Evolutionary conservation across 371 early-diverging fungal species (phyloP), one percentile per base, ranked within the genome.

Genomic region (Mucor indicus): DNA sequence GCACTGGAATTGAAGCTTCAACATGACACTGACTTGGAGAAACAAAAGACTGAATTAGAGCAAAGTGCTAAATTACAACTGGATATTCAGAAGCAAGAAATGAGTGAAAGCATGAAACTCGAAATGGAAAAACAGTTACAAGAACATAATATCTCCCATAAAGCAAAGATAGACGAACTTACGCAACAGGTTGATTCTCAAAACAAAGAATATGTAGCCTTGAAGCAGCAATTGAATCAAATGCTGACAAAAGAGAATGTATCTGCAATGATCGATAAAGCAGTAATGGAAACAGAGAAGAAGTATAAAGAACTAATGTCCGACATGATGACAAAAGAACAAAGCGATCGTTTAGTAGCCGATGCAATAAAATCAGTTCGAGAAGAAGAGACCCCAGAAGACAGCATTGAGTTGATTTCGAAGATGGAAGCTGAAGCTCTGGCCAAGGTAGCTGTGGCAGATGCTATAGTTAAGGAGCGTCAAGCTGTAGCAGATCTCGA

Each of bases 401-500:
- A 60, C 15, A 38, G 40, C 0, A 47, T 55, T 9, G 39, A 47
- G 20, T 55, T 60, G 61, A 60, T 60, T 3, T 60, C 61, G 1
- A 55, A 55, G 27, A 52, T 44, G 7, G 61, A 60, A 17, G 61
- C 61, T 0, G 55, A 51, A 21, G 52, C 55, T 2, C 17, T 60
- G 15, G 61, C 61, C 11, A 55, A 60, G 44, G 52, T 55, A 9
- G 55, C 55, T 11, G 61, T 51, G 10, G 61, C 55, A 6, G 61
- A 60, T 40, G 61, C 61, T 3, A 55, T 60, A 20, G 55, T 55
- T 23, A 55, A 60, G 32, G 61, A 60, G 37, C 61, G 61, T 31
- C 59, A 58, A 40, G 55, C 55, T 10, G 38, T 39, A 27, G 61
- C 51, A 27, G 61, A 51, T 24, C 61, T 50, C 25, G 52, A 55